Conservation (phyloP, 2,329 filamentous ascomycete species). For the Hypoxylon sp. region DNA sequence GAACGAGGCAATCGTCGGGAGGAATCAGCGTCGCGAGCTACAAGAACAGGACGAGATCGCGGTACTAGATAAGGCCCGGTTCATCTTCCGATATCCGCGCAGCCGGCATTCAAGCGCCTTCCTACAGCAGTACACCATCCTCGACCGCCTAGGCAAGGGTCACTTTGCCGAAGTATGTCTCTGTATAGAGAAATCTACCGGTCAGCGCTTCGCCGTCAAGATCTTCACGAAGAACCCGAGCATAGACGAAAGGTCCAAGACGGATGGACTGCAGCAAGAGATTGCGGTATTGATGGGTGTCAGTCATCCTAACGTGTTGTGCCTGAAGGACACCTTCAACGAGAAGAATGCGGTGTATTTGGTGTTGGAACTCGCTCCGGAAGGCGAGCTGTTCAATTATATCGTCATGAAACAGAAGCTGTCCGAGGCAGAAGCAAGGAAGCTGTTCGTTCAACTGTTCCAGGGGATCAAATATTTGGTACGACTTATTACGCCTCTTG, state of each 20-base stretch:
- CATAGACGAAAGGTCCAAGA: slow-evolving; percentile 84
- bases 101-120: slow-evolving; percentile 81
- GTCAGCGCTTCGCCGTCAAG: slow-evolving; percentile 90
- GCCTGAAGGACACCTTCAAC: slow-evolving; percentile 94
- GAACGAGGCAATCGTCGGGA: slow-evolving; percentile 89
- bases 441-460: slow-evolving; percentile 91
- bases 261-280: slow-evolving; percentile 90
- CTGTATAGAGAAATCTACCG: slow-evolving; percentile 86
- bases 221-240: slow-evolving; percentile 88
- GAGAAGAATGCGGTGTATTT: slow-evolving; percentile 92
- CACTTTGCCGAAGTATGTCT: slow-evolving; percentile 95
- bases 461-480: slow-evolving; percentile 96
- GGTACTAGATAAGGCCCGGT: slow-evolving; percentile 85
- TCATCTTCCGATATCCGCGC: slow-evolving; percentile 90
- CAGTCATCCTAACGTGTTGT: slow-evolving; percentile 91
- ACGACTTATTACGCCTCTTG: slow-evolving; percentile 52
- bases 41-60: slow-evolving; percentile 92
- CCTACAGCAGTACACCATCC: slow-evolving; percentile 84
- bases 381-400: slow-evolving; percentile 95
- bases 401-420: slow-evolving; percentile 93
- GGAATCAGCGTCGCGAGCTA: slow-evolving; percentile 90
- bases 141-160: slow-evolving; percentile 90
- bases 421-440: slow-evolving; percentile 83
- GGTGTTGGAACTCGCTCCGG: slow-evolving; percentile 87
- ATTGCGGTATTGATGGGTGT: slow-evolving; percentile 98